These are phyloP conservation scores for Symmetrospora coprosmae DNA, from an alignment of 768 basidiomycete genomes.

Conservation along the genomic window DNA sequence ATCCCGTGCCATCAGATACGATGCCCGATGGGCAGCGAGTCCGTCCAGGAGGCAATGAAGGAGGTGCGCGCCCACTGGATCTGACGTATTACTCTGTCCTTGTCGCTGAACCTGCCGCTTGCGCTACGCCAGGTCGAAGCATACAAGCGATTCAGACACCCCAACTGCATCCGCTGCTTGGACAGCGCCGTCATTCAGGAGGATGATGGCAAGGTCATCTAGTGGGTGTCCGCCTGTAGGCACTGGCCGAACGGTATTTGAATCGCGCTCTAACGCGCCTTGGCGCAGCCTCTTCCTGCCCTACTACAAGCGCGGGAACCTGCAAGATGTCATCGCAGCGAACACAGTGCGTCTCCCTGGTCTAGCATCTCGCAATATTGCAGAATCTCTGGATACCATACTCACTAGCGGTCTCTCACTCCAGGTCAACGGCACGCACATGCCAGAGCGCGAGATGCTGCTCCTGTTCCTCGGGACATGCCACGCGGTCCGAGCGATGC, in stretches of 20 bases:
- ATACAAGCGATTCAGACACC: slow-evolving; percentile 86
- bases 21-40: slow-evolving; percentile 74
- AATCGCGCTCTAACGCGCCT: slow-evolving; percentile 84
- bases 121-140: slow-evolving; percentile 83
- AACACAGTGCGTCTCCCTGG: slow-evolving; percentile 43
- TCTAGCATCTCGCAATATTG: neutral
- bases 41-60: slow-evolving; percentile 49
- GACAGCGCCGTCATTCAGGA: slow-evolving; percentile 23
- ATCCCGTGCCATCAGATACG: slow-evolving; percentile 44
- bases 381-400: neutral
- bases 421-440: slow-evolving; percentile 57
- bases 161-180: slow-evolving; percentile 70
- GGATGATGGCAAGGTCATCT: slow-evolving; percentile 27
- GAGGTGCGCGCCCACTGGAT: slow-evolving; percentile 40
- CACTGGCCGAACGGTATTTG: slow-evolving; percentile 41
- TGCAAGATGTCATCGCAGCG: slow-evolving; percentile 84
- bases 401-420: neutral
- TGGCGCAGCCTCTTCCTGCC: slow-evolving; percentile 90
- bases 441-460: slow-evolving; percentile 77
- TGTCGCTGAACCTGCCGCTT: neutral
- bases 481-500: slow-evolving; percentile 85
- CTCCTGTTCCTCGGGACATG: slow-evolving; percentile 86
- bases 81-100: neutral
- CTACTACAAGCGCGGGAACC: slow-evolving; percentile 77
- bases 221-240: neutral